A percentile compares a stretch with the other conserved stretches of the same genome.
These are phyloP conservation scores for Dipteronia dyeriana DNA, from an alignment of 345 rosid species.

Conservation along the genomic window DNA sequence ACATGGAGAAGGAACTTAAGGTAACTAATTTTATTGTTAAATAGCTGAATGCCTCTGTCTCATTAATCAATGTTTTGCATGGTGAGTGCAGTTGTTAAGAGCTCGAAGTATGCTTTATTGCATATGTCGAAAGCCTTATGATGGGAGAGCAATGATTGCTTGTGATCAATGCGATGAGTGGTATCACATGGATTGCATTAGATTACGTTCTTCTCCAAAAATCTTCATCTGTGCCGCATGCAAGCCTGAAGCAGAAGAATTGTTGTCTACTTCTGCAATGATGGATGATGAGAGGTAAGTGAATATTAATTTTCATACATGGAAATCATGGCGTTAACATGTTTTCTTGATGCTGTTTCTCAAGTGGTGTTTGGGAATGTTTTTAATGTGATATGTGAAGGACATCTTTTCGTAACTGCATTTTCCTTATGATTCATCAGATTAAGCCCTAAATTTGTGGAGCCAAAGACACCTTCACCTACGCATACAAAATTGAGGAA, in stretches of 20 bases:
- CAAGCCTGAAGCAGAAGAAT: conserved; percentile 38
- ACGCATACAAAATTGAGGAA: conserved; percentile 31
- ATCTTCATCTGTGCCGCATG: conserved; percentile 81
- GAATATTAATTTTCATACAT: conserved; percentile 8
- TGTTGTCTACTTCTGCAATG: conserved; percentile 18
- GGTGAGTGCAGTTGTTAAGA: conserved; percentile 61
- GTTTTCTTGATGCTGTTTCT: neutral
- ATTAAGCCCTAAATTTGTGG: conserved; percentile 31
- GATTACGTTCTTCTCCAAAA: conserved; percentile 44
- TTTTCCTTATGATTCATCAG: conserved; percentile 40
- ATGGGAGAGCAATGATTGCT: conserved; percentile 54
- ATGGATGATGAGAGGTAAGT: conserved; percentile 50
- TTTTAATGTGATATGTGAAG: neutral
- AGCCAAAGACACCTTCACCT: conserved; percentile 64
- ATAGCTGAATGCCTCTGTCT: conserved; percentile 1
- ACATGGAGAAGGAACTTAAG: conserved; percentile 67
- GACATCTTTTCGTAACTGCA: neutral
- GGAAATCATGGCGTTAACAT: neutral
- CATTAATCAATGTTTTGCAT: conserved; percentile 13
- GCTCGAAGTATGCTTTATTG: conserved; percentile 83
- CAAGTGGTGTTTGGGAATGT: neutral
- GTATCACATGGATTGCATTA: conserved; percentile 76
- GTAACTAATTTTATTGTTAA: conserved; percentile 35
- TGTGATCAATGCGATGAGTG: conserved; percentile 71
- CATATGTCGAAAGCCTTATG: conserved; percentile 79